phyloP scores from a whole-genome alignment of 2,329 filamentous ascomycete species.

The Graphilbum ipis-grandicollis region DNA sequence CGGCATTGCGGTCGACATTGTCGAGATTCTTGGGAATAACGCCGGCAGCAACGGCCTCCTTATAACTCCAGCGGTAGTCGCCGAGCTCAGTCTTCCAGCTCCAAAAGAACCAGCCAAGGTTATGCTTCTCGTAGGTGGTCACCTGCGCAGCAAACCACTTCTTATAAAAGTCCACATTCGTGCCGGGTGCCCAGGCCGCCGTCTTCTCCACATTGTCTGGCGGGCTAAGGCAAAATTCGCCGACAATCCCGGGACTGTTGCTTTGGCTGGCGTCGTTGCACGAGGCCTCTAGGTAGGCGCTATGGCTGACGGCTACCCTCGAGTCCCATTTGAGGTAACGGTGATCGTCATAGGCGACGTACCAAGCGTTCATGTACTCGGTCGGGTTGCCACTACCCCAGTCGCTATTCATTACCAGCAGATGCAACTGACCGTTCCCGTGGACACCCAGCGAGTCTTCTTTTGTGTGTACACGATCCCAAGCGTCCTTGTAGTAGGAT shows the following conservation, averaged over 20 bases:
- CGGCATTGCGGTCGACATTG: constrained; percentile 1
- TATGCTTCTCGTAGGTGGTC: constrained; percentile 23
- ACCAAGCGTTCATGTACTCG: constrained; percentile 22
- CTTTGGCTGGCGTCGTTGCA: constrained; percentile 28
- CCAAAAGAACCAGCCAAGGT: constrained; percentile 34
- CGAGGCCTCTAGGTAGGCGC: constrained; percentile 30
- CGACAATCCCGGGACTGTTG: constrained; percentile 31
- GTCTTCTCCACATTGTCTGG: constrained; percentile 28
- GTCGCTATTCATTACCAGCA: constrained; percentile 28
- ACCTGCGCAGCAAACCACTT: constrained; percentile 25
- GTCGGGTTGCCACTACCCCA: constrained; percentile 40
- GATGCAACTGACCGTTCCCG: constrained; percentile 27
- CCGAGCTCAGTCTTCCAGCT: constrained; percentile 30
- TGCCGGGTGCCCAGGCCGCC: constrained; percentile 22
- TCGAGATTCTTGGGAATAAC: constrained; percentile 5
- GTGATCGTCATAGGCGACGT: constrained; percentile 38
- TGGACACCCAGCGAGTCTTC: constrained; percentile 27
- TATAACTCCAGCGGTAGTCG: constrained; percentile 21
- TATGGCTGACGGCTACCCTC: constrained; percentile 20
- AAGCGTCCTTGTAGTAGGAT: constrained; percentile 29
- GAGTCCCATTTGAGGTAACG: constrained; percentile 37
- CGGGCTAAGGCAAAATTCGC: constrained; percentile 39
- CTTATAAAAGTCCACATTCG: constrained; percentile 31
- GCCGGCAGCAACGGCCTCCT: constrained; percentile 6
- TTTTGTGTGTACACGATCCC: constrained; percentile 26